Conservation (phyloP, 1,284 basidiomycete species). For the Sanghuangporus baumii region DNA sequence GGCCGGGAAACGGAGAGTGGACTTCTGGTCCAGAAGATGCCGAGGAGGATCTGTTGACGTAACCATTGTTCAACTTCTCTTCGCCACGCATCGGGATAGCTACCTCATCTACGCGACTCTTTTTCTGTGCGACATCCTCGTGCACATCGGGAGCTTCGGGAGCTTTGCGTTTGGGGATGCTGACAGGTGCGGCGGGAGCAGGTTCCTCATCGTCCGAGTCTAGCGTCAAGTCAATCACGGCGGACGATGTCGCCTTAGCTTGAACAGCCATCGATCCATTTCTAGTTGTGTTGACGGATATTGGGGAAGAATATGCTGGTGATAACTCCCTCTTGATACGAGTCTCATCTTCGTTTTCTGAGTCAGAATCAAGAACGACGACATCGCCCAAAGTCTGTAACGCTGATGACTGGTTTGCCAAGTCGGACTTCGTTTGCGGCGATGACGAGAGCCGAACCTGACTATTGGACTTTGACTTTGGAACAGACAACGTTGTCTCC, state of each 20-base stretch:
- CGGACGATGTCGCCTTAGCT: slow-evolving; percentile 27
- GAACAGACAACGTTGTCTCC: slow-evolving; percentile 21
- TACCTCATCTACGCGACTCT: neutral
- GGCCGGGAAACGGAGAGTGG: neutral
- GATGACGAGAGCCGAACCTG: neutral
- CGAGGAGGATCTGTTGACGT: neutral
- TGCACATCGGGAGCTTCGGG: slow-evolving; percentile 31
- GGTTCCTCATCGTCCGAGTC: slow-evolving; percentile 66
- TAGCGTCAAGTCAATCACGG: slow-evolving; percentile 75
- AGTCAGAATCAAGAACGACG: slow-evolving; percentile 71
- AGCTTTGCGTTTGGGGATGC: slow-evolving; percentile 52
- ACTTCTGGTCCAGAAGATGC: neutral
- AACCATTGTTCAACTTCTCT: slow-evolving; percentile 3
- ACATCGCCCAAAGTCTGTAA: slow-evolving; percentile 30
- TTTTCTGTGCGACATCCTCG: slow-evolving; percentile 4
- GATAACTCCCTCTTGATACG: slow-evolving; percentile 69
- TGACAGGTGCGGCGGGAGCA: slow-evolving; percentile 24
- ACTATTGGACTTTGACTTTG: slow-evolving; percentile 25
- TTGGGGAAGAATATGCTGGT: slow-evolving; percentile 43
- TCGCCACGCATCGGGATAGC: neutral
- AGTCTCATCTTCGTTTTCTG: slow-evolving; percentile 69
- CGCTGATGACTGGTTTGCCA: slow-evolving; percentile 19
- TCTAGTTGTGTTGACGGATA: slow-evolving; percentile 25
- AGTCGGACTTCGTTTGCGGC: slow-evolving; percentile 26
- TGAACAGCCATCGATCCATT: slow-evolving; percentile 21